A percentile compares a stretch with the other conserved stretches of the same genome.
Evolutionary conservation across 306 rosid genomes (phyloP).

Genomic region (Medicago ruthenica): DNA sequence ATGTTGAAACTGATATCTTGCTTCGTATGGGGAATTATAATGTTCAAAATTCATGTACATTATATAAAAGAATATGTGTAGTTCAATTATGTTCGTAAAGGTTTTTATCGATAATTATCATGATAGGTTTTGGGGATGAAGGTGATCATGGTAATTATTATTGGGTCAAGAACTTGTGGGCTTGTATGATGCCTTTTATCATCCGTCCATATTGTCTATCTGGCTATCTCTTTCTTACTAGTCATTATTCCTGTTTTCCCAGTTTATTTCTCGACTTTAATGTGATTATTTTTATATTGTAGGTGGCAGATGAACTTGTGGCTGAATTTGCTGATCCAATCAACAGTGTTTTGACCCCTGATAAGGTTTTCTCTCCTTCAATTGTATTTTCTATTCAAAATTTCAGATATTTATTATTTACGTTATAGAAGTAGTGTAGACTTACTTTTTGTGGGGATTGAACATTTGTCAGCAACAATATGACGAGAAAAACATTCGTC

Average conservation of each 20-base stretch:
- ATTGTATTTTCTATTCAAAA: conserved; percentile 2
- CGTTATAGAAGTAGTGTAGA: neutral
- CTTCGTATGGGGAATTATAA: conserved; percentile 3
- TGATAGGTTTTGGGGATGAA: neutral
- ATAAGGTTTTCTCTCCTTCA: conserved; percentile 70
- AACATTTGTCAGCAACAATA: conserved; percentile 86
- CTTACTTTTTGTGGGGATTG: conserved; percentile 33
- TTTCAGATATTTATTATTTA: conserved; percentile 25
- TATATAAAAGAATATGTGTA: neutral
- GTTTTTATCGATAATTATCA: neutral
- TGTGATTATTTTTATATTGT: conserved; percentile 43
- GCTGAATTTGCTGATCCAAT: conserved; percentile 93
- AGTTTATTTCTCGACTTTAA: conserved; percentile 17
- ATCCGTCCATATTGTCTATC: neutral
- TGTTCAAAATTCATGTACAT: neutral
- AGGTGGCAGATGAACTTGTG: conserved; percentile 99
- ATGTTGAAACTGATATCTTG: conserved; percentile 19
- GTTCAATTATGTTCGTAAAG: neutral
- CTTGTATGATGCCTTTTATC: neutral
- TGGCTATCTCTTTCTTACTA: neutral
- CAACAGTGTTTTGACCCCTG: conserved; percentile 73
- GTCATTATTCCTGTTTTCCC: conserved; percentile 2
- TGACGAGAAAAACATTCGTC: conserved; percentile 94
- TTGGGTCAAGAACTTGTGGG: neutral
- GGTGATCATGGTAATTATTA: neutral